Base-by-base conservation (phyloP, 768 basidiomycete species). In the Filobasidium floriforme region DNA sequence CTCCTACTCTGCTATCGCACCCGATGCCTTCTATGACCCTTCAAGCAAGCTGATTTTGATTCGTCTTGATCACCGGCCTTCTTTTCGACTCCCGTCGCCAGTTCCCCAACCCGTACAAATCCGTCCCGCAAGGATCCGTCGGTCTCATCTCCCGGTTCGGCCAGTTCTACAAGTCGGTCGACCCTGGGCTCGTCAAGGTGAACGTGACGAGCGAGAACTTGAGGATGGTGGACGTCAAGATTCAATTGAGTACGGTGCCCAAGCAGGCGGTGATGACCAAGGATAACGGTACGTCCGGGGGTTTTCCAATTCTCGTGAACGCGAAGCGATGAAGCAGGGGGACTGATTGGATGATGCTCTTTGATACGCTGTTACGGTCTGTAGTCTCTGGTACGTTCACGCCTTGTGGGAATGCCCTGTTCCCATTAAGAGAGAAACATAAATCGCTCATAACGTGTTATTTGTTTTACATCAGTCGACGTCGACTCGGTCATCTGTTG, bases 121-220 rank as follows among this genome's bases (percentile, higher is more conserved):
- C 88, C 60, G 90, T 97, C 65, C 82, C 88, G 54, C 91, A 94
- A 82, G 90, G 91, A 32, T 87, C 87, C 63, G 90, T 93, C 70
- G 93, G 93, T 63, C 83, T 98, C 66, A 86, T 98, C 74, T 87
- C 89, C 41, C 87, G 92, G 66, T 97, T 97, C 73, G 93, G 93
- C 59, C 85, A 94, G 75, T 94, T 97, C 83, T 94, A 94, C 85
- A 91, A 89, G 37, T 87, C 90, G 9, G 91, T 93, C 72, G 91
- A 94, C 75, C 92, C 90, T 6, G 92, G 93, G 65, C 83, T 96
- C 41, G 89, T 88, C 61, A 85, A 91, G 72, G 87, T 96, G 78
- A 96, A 97, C 76, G 89, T 94, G 68, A 94, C 92, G 83, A 89
- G 91, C 18, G 94, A 98, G 78, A 83, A 84, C 1, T 83, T 98